Evolutionary conservation across 768 basidiomycete species (phyloP).

Genomic region (Pholiota microspora): DNA sequence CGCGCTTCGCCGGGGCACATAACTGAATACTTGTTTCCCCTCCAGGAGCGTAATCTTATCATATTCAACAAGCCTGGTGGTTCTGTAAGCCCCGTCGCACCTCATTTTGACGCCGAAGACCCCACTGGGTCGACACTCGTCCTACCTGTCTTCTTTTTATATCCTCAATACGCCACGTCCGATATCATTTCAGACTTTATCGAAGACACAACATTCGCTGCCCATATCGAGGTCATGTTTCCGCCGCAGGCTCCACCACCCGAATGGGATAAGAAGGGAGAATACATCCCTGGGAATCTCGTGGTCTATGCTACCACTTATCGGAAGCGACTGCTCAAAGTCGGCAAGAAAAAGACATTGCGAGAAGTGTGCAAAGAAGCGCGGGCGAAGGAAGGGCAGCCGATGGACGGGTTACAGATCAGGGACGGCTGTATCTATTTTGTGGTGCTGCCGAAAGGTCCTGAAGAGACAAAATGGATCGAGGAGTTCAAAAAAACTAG

Average conservation of each 20-base stretch:
- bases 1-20: background rate
- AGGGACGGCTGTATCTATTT: conserved; percentile 82
- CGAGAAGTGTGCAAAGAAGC: conserved; percentile 69
- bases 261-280: conserved; percentile 70
- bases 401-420: conserved; percentile 78
- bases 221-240: conserved; percentile 81
- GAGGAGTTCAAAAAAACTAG: conserved; percentile 74
- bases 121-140: conserved; percentile 58
- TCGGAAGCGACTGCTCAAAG: conserved; percentile 76
- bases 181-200: conserved; percentile 86
- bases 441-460: conserved; percentile 74
- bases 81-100: conserved; percentile 53
- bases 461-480: conserved; percentile 80
- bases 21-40: conserved; percentile 4
- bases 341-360: conserved; percentile 89
- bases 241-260: conserved; percentile 65
- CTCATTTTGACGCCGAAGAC: conserved; percentile 69
- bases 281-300: conserved; percentile 65
- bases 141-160: conserved; percentile 89
- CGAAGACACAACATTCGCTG: conserved; percentile 80
- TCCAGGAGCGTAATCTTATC: conserved; percentile 74
- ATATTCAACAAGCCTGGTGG: conserved; percentile 49
- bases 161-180: conserved; percentile 86
- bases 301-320: conserved; percentile 84
- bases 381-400: conserved; percentile 55